A percentile compares a stretch with the other conserved stretches of the same genome.
phyloP scores from a whole-genome alignment of 805 yeast genomes.

The Saccharomyces mikatae region DNA sequence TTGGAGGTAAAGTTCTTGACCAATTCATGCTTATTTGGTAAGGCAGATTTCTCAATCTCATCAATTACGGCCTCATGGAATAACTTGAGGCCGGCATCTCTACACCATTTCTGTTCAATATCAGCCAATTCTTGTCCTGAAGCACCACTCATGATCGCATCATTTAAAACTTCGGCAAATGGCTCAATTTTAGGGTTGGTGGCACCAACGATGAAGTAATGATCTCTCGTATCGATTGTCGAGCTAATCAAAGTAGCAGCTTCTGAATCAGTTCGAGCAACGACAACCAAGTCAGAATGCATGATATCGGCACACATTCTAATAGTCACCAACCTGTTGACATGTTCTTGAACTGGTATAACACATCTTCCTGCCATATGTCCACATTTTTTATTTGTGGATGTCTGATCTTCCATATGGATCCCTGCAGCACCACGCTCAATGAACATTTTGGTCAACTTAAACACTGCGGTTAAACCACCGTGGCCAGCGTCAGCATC shows the following conservation, averaged over 20 bases:
- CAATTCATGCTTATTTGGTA: constrained; percentile 48
- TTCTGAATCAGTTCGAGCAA: constrained; percentile 96
- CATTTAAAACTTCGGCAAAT: constrained; percentile 67
- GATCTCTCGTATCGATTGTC: constrained; percentile 90
- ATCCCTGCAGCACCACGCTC: constrained; percentile 99
- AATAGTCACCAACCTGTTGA: constrained; percentile 86
- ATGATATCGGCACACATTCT: constrained; percentile 92
- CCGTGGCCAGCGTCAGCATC: constrained; percentile 99
- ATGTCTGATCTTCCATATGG: constrained; percentile 98
- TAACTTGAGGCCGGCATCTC: constrained; percentile 73
- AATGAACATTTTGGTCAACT: constrained; percentile 89
- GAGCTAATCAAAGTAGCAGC: constrained; percentile 94
- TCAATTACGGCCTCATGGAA: constrained; percentile 89
- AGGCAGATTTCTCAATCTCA: constrained; percentile 54
- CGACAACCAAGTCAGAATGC: constrained; percentile 76
- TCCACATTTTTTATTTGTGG: constrained; percentile 97
- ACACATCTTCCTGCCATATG: constrained; percentile 98
- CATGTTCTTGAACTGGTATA: constrained; percentile 96
- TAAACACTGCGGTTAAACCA: constrained; percentile 92
- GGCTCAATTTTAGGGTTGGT: constrained; percentile 72
- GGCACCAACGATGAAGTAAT: constrained; percentile 82
- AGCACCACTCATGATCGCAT: constrained; percentile 68
- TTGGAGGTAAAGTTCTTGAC: constrained; percentile 56
- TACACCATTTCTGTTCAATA: constrained; percentile 76
- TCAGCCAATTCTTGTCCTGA: constrained; percentile 61